These are phyloP conservation scores for Aspergillus spinulosporus DNA, from an alignment of 2,329 filamentous ascomycete species.

Conservation along the genomic window DNA sequence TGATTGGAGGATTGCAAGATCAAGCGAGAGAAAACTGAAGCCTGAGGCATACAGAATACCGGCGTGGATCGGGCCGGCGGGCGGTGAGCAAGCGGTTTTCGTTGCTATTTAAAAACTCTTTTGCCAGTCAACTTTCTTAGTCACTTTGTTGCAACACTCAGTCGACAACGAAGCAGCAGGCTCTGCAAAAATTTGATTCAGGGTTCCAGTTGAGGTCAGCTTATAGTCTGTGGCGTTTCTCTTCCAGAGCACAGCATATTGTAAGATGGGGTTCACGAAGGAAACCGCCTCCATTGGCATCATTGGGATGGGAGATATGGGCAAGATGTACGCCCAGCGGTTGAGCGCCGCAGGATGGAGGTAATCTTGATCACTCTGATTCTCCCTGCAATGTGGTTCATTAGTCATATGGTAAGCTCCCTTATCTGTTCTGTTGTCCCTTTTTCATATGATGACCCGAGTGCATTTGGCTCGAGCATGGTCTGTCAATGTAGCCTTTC, in stretches of 20 bases:
- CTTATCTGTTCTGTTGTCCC: conserved; percentile 14
- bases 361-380: conserved; percentile 39
- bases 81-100: conserved; percentile 27
- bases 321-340: conserved; percentile 92
- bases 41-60: not conserved
- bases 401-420: conserved; percentile 27
- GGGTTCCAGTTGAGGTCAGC: not conserved
- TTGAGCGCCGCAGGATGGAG: conserved; percentile 94
- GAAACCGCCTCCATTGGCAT: conserved; percentile 80
- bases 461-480: conserved; percentile 99
- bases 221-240: not conserved
- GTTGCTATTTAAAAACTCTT: conserved; percentile 30
- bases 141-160: no score
- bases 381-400: no score
- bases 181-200: not conserved
- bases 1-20: conserved; percentile 32
- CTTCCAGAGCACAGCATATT: not conserved
- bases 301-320: conserved; percentile 99
- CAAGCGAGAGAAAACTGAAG: conserved; percentile 33
- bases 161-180: not conserved
- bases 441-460: conserved; percentile 89
- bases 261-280: conserved; percentile 48
- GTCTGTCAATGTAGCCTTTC: conserved; percentile 57
- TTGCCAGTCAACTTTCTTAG: not conserved
- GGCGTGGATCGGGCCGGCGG: conserved; percentile 30